Base-by-base conservation (phyloP, 225 moss, liverwort and hornwort species). In the Climacium dendroides region DNA sequence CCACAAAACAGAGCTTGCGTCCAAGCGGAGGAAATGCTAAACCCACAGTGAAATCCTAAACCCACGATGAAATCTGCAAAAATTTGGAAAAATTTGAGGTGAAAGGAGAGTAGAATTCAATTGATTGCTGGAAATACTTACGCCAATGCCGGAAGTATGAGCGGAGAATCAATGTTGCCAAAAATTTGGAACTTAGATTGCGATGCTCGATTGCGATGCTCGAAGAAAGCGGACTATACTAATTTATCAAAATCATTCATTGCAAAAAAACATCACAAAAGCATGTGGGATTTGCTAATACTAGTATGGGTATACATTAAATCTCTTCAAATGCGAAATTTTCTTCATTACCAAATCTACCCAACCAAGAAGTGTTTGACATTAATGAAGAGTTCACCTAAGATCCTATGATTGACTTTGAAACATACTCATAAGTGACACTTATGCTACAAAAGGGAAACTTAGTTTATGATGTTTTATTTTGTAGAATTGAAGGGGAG, bases 401-500 rank as follows among this genome's bases (percentile, higher is more conserved):
- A 23, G 13, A 39, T 67, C 3, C 23, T 7, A 67, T 39, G 10
- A 65, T 19, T 65, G 65, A 65, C 5, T 65, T 65, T 5, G 35
- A 35, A 19, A 5, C 19, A 19, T 67, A 13, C 1, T 13, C 13
- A 23, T 1, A 37, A 13, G 23, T 39, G 13, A 23, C 23, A 67
- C 14, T 69, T 10, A 24, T 30, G 2, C 11, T 30, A 47, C 1
- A 47, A 6, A 2, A 73, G 11, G 4, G 17, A 6, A 72, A 19
- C 7, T 9, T 73, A 1, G 2, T 47, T 1, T 73, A 11, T 18
- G 2, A 47, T 47, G 4, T 47, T 30, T 30, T 47, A 73, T 19
- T 73, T 47, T 17, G 2, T 29, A 73, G 10, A 47, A 18, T 0
- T 16, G 0, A 4, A 73, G 3, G 24, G 3, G 7, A 11, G 7